Evolutionary conservation across 768 basidiomycete genomes (phyloP).

Genomic region (Gymnopilus junonius): DNA sequence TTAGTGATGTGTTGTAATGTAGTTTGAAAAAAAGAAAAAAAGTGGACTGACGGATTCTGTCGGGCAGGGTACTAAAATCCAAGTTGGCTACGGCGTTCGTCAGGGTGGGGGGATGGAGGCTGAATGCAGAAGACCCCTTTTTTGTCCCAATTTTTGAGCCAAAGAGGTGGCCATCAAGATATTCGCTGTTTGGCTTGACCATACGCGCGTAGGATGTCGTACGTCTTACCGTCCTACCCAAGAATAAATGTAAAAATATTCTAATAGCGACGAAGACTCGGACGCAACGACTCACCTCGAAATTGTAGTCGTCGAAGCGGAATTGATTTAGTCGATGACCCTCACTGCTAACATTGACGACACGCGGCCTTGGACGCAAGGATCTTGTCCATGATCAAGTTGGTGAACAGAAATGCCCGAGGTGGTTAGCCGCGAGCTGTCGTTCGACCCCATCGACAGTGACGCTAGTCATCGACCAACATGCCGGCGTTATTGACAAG

Average conservation of each 20-base stretch:
- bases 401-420: background rate
- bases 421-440: background rate
- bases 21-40: background rate
- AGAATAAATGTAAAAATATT: background rate
- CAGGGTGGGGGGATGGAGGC: background rate
- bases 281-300: too few relatives aligned
- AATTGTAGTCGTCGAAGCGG: background rate
- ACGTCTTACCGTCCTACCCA: background rate
- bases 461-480: background rate
- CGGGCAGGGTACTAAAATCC: background rate
- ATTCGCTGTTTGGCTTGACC: background rate
- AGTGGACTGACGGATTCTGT: background rate
- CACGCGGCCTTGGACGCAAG: background rate
- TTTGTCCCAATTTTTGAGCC: background rate
- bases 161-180: background rate
- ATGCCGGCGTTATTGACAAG: too few relatives aligned
- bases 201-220: background rate
- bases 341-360: background rate
- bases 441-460: background rate
- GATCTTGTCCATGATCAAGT: background rate
- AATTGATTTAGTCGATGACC: background rate
- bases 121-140: background rate
- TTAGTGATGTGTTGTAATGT: background rate
- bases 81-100: background rate
- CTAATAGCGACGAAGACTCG: background rate